Evolutionary conservation across 2,329 filamentous ascomycete genomes (phyloP).

Genomic region (Ilyonectria destructans): DNA sequence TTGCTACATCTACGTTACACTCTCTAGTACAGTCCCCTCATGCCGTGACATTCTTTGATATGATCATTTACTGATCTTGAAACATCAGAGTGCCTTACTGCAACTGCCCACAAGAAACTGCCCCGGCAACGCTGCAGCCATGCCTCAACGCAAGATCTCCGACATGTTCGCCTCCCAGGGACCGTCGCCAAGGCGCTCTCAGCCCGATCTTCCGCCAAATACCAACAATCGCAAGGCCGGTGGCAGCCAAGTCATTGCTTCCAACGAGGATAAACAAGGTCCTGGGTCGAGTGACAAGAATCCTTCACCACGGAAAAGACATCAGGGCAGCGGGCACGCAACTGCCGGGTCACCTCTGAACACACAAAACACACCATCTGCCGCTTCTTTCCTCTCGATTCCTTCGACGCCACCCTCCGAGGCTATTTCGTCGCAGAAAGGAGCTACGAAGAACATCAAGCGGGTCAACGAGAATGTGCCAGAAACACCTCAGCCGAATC

Average conservation of each 20-base stretch:
- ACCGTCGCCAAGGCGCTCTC: not conserved
- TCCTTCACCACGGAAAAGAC: not conserved
- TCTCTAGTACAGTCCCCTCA: not conserved
- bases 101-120: not conserved
- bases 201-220: not conserved
- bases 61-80: no score
- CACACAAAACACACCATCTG: not conserved
- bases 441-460: not conserved
- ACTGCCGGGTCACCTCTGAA: not conserved
- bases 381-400: not conserved
- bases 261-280: not conserved
- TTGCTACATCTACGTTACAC: not conserved
- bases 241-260: not conserved
- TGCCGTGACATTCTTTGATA: no score
- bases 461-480: not conserved
- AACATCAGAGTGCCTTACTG: not conserved
- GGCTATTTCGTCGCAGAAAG: not conserved
- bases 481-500: conserved; percentile 20
- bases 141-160: conserved; percentile 37
- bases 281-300: not conserved
- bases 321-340: not conserved
- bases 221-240: not conserved
- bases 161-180: conserved; percentile 35
- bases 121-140: conserved; percentile 5
- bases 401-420: conserved; percentile 19